These are phyloP conservation scores for Leccinum variabile DNA, from an alignment of 1,284 basidiomycete genomes.

Conservation along the genomic window DNA sequence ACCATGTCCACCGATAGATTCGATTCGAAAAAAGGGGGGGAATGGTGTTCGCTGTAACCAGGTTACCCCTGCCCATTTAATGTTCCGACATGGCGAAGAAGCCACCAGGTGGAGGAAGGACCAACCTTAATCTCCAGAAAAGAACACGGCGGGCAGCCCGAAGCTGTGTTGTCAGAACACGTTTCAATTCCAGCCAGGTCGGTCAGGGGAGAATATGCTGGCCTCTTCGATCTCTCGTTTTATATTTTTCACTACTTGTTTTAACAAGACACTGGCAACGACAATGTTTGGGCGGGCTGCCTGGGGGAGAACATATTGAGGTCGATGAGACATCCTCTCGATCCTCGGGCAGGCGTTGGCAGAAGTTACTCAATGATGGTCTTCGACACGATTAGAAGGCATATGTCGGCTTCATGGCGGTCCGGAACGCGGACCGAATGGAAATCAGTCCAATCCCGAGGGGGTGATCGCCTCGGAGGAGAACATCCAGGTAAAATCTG, in stretches of 20 bases:
- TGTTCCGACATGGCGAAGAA: not conserved
- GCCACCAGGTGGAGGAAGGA: not conserved
- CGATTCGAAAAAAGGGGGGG: not conserved
- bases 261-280: not conserved
- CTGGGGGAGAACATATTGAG: slow-evolving; percentile 1
- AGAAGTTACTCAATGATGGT: not conserved
- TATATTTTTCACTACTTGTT: not conserved
- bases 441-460: not conserved
- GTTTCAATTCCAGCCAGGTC: not conserved
- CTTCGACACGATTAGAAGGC: not conserved
- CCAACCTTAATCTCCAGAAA: not conserved
- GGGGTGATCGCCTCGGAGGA: slow-evolving; percentile 3
- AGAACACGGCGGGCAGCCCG: not conserved
- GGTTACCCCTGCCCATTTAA: not conserved
- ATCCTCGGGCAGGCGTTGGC: not conserved
- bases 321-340: slow-evolving; percentile 4
- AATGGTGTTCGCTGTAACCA: not conserved
- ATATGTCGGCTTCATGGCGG: not conserved
- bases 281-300: not conserved
- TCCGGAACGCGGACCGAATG: not conserved
- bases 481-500: not conserved
- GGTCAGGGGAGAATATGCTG: not conserved
- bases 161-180: not conserved
- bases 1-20: not conserved
- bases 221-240: not conserved